A percentile compares a stretch with the other conserved stretches of the same genome.
phyloP scores from a whole-genome alignment of 2,329 filamentous ascomycete species.

The Penicillium carneum region DNA sequence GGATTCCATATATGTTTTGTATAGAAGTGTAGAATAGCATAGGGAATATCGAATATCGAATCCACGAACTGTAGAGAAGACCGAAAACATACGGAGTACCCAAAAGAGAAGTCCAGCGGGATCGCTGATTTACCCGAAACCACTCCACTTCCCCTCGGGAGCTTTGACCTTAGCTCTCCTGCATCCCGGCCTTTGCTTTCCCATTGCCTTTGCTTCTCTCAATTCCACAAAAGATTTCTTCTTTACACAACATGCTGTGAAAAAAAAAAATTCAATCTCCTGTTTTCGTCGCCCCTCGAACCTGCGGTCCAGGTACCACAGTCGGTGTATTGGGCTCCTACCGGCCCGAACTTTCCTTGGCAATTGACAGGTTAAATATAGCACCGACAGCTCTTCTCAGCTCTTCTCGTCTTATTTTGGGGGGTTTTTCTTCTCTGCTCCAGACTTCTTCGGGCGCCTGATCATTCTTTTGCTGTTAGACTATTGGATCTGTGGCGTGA shows the following conservation, averaged over 20 bases:
- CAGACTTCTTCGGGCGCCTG: background rate
- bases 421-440: slow-evolving; percentile 7
- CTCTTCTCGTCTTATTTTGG: background rate
- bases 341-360: slow-evolving; percentile 29
- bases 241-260: slow-evolving; percentile 24
- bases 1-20: background rate
- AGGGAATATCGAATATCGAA: background rate
- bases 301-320: slow-evolving; percentile 35
- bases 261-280: slow-evolving; percentile 1
- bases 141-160: slow-evolving; percentile 12
- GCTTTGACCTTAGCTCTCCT: slow-evolving; percentile 3
- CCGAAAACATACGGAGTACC: background rate
- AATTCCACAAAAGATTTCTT: background rate
- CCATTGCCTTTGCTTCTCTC: background rate
- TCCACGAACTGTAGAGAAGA: background rate
- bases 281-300: slow-evolving; percentile 33
- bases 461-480: background rate
- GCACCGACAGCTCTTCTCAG: slow-evolving; percentile 2
- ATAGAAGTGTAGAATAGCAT: background rate
- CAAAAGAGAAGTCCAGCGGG: background rate
- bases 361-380: slow-evolving; percentile 26
- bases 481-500: slow-evolving; percentile 34
- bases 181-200: slow-evolving; percentile 6
- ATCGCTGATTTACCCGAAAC: slow-evolving; percentile 14
- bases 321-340: slow-evolving; percentile 18